A percentile compares a stretch with the other conserved stretches of the same genome.
These are phyloP conservation scores for Larix sibirica DNA, from an alignment of 83 land plant genomes.

Conservation along the genomic window DNA sequence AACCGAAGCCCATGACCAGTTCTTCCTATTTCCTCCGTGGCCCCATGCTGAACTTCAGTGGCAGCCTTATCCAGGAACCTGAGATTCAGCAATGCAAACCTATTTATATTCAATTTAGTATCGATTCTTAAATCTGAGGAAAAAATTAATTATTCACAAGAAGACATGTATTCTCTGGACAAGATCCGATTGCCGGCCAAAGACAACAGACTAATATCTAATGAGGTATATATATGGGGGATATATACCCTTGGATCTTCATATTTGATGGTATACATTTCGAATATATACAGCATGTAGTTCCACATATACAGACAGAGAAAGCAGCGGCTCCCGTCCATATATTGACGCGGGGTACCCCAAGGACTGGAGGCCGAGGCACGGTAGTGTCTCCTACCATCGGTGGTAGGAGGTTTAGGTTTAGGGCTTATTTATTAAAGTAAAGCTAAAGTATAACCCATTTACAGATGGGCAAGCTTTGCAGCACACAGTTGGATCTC, in stretches of 20 bases:
- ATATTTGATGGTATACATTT: too few species aligned
- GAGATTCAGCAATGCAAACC: background rate
- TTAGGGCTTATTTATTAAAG: too few species aligned
- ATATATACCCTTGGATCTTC: background rate
- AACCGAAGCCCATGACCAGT: background rate
- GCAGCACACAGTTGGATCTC: too few species aligned
- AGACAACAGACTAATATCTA: background rate
- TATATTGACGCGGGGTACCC: too few species aligned
- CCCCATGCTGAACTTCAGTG: background rate
- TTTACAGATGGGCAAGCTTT: too few species aligned
- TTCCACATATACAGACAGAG: too few species aligned
- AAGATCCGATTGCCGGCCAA: background rate
- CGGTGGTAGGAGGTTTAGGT: too few species aligned
- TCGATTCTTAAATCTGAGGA: background rate
- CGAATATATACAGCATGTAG: too few species aligned
- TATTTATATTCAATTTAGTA: background rate
- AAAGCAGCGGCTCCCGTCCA: too few species aligned
- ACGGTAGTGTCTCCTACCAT: too few species aligned
- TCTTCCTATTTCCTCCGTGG: background rate
- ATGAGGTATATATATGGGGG: background rate
- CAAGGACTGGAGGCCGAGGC: too few species aligned
- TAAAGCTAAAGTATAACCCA: too few species aligned
- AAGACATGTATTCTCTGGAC: background rate
- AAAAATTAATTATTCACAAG: background rate
- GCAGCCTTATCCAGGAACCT: constrained; percentile 19